Conservation (phyloP, 345 rosid species). For the Xanthoceras sorbifolium region DNA sequence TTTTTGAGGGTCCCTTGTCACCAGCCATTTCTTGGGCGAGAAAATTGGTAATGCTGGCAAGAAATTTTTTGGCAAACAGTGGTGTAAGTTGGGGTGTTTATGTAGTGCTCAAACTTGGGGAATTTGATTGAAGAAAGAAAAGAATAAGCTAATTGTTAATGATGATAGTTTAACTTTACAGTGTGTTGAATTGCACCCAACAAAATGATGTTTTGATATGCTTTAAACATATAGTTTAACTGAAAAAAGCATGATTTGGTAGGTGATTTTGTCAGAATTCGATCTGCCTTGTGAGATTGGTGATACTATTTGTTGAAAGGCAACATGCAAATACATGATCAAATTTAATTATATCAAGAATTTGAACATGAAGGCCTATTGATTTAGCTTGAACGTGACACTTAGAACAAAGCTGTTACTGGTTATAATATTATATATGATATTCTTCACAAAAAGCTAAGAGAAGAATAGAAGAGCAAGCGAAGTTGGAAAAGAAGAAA, state of each 20-base stretch:
- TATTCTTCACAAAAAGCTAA: too few relatives aligned
- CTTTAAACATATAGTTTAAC: too few relatives aligned
- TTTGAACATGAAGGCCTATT: neutral
- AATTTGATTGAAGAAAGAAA: slow-evolving; percentile 12
- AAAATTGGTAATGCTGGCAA: neutral
- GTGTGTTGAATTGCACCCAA: neutral
- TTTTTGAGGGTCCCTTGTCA: neutral
- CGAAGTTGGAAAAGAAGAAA: too few relatives aligned
- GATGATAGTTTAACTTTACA: neutral
- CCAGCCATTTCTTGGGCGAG: slow-evolving; percentile 1
- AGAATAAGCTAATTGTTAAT: neutral
- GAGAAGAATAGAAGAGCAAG: too few relatives aligned
- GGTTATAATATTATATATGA: too few relatives aligned
- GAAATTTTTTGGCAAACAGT: neutral
- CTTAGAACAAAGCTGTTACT: too few relatives aligned
- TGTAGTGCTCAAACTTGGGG: neutral
- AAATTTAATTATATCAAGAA: neutral
- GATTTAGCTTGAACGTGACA: slow-evolving; percentile 1
- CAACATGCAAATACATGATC: neutral
- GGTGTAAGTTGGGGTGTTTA: neutral
- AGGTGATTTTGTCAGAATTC: neutral
- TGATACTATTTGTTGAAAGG: neutral
- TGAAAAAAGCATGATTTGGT: neutral
- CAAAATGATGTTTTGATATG: neutral
- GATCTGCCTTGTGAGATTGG: neutral